Conservation (phyloP, 345 rosid species). For the Hypericum androsaemum region DNA sequence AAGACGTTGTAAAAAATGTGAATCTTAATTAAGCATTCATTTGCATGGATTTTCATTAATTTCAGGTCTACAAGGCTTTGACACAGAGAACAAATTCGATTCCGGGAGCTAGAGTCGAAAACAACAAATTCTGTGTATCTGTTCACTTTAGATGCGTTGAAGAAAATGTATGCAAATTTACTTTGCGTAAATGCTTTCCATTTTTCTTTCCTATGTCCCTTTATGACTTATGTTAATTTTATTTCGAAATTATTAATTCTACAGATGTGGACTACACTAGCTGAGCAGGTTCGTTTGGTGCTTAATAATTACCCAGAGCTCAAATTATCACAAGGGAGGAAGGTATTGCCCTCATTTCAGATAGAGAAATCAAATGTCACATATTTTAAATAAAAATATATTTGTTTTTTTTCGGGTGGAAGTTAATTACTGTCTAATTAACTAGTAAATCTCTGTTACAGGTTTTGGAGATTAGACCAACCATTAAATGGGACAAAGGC, state of each 20-base stretch:
- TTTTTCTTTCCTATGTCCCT: too few species aligned
- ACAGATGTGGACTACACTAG: not conserved
- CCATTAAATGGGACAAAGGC: slow-evolving; percentile 7
- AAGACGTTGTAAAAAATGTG: too few species aligned
- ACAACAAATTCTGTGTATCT: slow-evolving; percentile 81
- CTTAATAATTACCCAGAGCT: slow-evolving; percentile 1
- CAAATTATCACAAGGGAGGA: not conserved
- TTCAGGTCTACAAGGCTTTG: slow-evolving; percentile 47
- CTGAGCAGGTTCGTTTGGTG: not conserved
- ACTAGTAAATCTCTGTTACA: not conserved
- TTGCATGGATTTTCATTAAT: not conserved
- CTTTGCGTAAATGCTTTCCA: too few species aligned
- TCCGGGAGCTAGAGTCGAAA: slow-evolving; percentile 74
- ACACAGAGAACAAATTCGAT: slow-evolving; percentile 56
- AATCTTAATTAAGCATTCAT: not conserved
- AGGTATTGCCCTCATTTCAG: not conserved
- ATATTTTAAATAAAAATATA: too few species aligned
- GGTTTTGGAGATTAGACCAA: slow-evolving; percentile 1
- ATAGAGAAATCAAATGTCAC: too few species aligned
- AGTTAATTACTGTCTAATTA: too few species aligned
- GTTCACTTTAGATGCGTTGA: slow-evolving; percentile 87
- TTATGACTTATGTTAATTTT: too few species aligned
- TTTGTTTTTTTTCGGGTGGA: too few species aligned
- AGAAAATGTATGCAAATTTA: slow-evolving; percentile 39
- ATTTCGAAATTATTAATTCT: too few species aligned